Conservation (phyloP, 2,329 filamentous ascomycete genomes). For the Sporothrix humicola region DNA sequence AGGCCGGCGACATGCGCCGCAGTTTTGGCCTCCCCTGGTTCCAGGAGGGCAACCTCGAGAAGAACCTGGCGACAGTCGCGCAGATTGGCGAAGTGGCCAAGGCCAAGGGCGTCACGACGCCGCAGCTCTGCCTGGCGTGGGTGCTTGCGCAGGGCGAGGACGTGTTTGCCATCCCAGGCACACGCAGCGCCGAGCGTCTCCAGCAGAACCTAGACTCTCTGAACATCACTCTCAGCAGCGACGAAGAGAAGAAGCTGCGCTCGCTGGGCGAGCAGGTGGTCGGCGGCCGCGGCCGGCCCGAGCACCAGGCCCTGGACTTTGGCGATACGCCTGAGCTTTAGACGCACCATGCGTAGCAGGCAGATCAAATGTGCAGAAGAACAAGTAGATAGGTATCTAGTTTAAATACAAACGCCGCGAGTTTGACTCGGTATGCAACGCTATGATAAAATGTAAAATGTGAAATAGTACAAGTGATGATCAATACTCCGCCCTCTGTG, state of each 20-base stretch:
- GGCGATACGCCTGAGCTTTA: not conserved
- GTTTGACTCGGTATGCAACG: not conserved
- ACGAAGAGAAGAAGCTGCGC: not conserved
- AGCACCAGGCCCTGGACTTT: not conserved
- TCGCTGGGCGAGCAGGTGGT: conserved; percentile 11
- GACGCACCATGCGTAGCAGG: not conserved
- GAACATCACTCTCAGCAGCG: not conserved
- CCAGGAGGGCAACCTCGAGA: conserved; percentile 27
- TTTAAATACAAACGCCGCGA: not conserved
- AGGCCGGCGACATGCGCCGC: conserved; percentile 6
- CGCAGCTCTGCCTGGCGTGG: conserved; percentile 11
- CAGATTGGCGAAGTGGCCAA: conserved; percentile 18
- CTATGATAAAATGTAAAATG: not conserved
- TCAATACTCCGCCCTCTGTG: not conserved
- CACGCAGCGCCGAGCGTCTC: not conserved
- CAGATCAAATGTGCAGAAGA: not conserved
- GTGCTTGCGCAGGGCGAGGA: conserved; percentile 9
- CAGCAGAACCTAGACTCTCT: not conserved
- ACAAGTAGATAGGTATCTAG: not conserved
- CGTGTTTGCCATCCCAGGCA: not conserved
- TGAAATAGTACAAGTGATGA: not conserved
- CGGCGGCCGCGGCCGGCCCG: not conserved
- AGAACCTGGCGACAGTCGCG: conserved; percentile 28
- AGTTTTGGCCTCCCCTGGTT: conserved; percentile 28
- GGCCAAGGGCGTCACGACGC: not conserved